Evolutionary conservation across 805 yeast species (phyloP).

Genomic region (Ogataea nakhonphanomensis): DNA sequence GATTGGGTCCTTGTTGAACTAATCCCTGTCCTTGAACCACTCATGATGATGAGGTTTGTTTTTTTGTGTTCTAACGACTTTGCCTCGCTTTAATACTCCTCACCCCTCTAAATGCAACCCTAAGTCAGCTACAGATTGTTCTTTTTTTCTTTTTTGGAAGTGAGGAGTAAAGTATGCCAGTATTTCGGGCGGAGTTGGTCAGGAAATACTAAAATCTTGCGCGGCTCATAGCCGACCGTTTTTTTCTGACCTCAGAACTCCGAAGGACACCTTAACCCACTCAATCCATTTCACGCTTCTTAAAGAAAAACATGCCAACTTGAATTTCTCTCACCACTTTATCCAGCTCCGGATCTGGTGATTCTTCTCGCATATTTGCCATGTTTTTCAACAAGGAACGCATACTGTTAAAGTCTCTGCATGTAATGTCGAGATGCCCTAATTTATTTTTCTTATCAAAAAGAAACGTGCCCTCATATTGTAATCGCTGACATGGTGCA

Average conservation of each 20-base stretch:
- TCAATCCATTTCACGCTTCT: constrained; percentile 53
- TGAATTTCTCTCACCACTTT: constrained; percentile 43
- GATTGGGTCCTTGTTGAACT: constrained; percentile 21
- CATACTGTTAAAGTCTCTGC: constrained; percentile 32
- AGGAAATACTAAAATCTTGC: constrained; percentile 2
- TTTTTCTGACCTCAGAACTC: constrained; percentile 7
- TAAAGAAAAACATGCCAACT: constrained; percentile 46
- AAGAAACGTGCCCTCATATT: constrained; percentile 17
- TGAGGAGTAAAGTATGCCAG: constrained; percentile 10
- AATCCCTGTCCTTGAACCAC: constrained; percentile 3
- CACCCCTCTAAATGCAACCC: constrained; percentile 3
- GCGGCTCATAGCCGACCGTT: constrained; percentile 6
- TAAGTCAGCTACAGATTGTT: constrained; percentile 1
- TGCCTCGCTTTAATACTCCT: neutral
- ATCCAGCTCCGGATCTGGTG: constrained; percentile 21
- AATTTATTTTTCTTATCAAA: constrained; percentile 13
- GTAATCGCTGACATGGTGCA: constrained; percentile 16
- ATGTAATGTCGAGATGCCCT: constrained; percentile 17
- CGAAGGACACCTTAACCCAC: constrained; percentile 11
- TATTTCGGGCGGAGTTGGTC: constrained; percentile 10
- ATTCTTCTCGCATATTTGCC: constrained; percentile 19
- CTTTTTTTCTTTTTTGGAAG: constrained; percentile 3
- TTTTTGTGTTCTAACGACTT: neutral
- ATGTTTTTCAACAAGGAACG: constrained; percentile 27
- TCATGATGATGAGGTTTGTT: constrained; percentile 18